Base-by-base conservation (phyloP, 2,329 filamentous ascomycete species). In the Xylaria sp. region DNA sequence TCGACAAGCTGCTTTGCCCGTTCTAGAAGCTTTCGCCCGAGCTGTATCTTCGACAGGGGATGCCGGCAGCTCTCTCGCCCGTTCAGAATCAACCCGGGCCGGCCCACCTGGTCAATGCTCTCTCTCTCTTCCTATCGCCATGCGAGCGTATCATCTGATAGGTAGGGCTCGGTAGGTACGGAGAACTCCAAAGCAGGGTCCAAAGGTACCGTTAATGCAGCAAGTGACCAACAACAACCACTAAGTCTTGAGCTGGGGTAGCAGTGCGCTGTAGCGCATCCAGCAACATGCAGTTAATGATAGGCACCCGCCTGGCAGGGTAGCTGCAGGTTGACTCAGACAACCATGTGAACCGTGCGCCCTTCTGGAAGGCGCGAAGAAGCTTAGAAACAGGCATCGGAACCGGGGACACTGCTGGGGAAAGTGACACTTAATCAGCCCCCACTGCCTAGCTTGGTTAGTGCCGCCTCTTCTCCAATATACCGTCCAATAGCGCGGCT, bases 291-390 rank as follows among this genome's bases (percentile, higher is more conserved):
- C 10, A 9, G 46, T 12, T 25, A 23, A 46, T 20, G 18, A 56
- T 39, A 37, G n/a, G 28, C 5, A 28, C 55, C 55, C 37, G 58
- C 20, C 37, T 57, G 41, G 58, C 25, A 23, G 58, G 56, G 62
- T 61, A 63, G 67, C 69, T 73, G 50, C 69, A 64, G 57, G 51
- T 20, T 20, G 51, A 70, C 73, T 70, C 68, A 69, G 74, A 74
- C 65, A 66, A 46, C 34, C 56, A n/a, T 28, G 37, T 63, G 76
- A 69, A 61, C 75, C 70, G 74, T 77, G 75, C 76, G 41, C 68
- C 73, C 69, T 77, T 77, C 75, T 75, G 70, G 75, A 77, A 77
- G 73, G 52, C 74, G 72, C 74, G 70, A 76, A 76, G 76, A 77
- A 76, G 73, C 68, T 65, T 68, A 64, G 65, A 63, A 66, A 34